Percentiles rank a stretch among this genome's conserved stretches.
Evolutionary conservation across 805 yeast species (phyloP).

Genomic region (Debaryomyces maramus): DNA sequence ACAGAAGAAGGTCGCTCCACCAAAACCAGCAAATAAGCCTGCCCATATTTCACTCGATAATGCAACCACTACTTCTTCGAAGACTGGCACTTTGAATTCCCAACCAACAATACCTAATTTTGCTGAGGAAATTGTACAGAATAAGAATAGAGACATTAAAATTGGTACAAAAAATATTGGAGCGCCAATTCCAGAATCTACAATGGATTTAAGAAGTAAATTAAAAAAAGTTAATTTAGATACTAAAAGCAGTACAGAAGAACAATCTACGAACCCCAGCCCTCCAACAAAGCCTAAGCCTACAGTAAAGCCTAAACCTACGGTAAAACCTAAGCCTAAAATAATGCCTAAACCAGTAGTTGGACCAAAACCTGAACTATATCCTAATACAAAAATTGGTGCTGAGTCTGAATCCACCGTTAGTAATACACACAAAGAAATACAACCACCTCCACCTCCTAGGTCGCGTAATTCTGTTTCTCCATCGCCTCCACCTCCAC

Average conservation of each 20-base stretch:
- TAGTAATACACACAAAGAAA: no score
- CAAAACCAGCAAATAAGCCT: conserved; percentile 42
- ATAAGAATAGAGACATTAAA: neutral
- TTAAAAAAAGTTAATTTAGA: neutral
- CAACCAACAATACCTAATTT: conserved; percentile 21
- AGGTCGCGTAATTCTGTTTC: neutral
- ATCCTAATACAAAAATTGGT: no score
- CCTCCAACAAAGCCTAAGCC: conserved; percentile 4
- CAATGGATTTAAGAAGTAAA: neutral
- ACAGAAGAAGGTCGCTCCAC: conserved; percentile 40
- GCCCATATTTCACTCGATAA: neutral
- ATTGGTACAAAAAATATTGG: neutral
- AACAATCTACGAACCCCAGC: neutral
- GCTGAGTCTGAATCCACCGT: no score
- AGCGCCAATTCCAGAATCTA: neutral
- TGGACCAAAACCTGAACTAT: conserved; percentile 12
- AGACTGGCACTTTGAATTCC: neutral
- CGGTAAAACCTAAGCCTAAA: conserved; percentile 13
- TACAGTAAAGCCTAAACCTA: conserved; percentile 10
- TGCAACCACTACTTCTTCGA: neutral
- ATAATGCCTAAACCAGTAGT: conserved; percentile 7
- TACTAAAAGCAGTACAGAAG: no score
- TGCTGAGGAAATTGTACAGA: conserved; percentile 29
- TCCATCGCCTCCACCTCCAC: conserved; percentile 25
- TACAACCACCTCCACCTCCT: neutral